Evolutionary conservation across 1,284 basidiomycete genomes (phyloP).

Genomic region (Calocybe gambosa): DNA sequence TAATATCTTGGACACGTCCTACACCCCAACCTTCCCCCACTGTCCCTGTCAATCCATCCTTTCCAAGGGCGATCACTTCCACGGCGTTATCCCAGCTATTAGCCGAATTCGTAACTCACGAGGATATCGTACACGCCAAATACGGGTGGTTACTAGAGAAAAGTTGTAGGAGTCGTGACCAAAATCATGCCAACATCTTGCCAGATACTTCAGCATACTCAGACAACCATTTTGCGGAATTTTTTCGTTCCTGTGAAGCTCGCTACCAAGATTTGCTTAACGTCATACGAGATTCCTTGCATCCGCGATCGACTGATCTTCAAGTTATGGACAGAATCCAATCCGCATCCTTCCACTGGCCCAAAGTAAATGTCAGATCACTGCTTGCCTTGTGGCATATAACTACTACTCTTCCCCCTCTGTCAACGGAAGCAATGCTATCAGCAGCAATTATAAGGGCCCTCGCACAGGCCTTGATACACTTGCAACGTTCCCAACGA

Average conservation of each 20-base stretch:
- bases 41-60: not conserved
- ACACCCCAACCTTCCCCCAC: too few species aligned
- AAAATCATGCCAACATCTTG: too few species aligned
- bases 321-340: not conserved
- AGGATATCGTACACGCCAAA: not conserved
- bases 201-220: not conserved
- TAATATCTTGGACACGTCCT: not conserved
- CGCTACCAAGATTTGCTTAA: not conserved
- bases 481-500: conserved; percentile 30
- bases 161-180: not conserved
- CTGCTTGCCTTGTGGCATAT: not conserved
- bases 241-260: not conserved
- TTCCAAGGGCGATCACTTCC: not conserved
- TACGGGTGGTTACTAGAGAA: not conserved
- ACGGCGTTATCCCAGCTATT: not conserved
- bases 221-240: not conserved
- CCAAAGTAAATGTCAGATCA: not conserved
- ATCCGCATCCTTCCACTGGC: not conserved
- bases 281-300: not conserved
- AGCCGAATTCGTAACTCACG: not conserved
- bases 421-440: not conserved
- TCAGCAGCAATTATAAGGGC: not conserved
- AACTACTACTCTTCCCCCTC: not conserved
- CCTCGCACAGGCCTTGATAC: conserved; percentile 23
- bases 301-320: not conserved